Percentiles rank a stretch among this genome's conserved stretches.
These are phyloP conservation scores for Talaromyces sp. DNA, from an alignment of 2,329 filamentous ascomycete species.

Conservation along the genomic window DNA sequence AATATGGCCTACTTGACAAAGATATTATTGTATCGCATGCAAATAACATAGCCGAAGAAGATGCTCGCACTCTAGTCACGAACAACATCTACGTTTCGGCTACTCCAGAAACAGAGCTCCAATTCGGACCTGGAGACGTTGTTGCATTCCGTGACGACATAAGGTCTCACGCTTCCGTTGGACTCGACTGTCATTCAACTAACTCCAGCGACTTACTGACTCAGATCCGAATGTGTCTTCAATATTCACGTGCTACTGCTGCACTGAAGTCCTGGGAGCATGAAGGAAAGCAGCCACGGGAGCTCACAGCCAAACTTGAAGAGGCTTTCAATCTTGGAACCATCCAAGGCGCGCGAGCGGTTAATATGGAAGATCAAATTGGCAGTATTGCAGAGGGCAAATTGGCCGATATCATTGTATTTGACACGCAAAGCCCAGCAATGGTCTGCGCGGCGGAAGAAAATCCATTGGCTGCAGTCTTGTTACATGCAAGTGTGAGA, in stretches of 20 bases:
- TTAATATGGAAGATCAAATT: slow-evolving; percentile 22
- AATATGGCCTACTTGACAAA: neutral
- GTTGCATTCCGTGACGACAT: neutral
- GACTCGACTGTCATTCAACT: slow-evolving; percentile 6
- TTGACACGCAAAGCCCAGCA: slow-evolving; percentile 20
- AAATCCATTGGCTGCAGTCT: slow-evolving; percentile 24
- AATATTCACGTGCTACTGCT: neutral
- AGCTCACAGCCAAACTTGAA: neutral
- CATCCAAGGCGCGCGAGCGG: slow-evolving; percentile 24
- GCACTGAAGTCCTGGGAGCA: neutral
- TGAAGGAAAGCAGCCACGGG: neutral
- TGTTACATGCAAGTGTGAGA: slow-evolving; percentile 21
- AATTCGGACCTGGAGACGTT: slow-evolving; percentile 1
- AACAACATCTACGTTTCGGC: neutral
- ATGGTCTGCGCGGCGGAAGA: slow-evolving; percentile 23
- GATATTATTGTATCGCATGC: slow-evolving; percentile 5
- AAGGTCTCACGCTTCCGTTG: neutral
- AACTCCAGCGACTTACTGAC: neutral
- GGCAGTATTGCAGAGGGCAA: slow-evolving; percentile 25
- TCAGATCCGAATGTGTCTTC: neutral
- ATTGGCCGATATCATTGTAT: slow-evolving; percentile 25
- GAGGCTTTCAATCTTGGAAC: slow-evolving; percentile 20
- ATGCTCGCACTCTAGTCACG: neutral
- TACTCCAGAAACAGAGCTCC: slow-evolving; percentile 7
- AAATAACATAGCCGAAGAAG: neutral